These are phyloP conservation scores for Pythium dissotocum DNA, from an alignment of 352 stramenopile species.

Conservation along the genomic window DNA sequence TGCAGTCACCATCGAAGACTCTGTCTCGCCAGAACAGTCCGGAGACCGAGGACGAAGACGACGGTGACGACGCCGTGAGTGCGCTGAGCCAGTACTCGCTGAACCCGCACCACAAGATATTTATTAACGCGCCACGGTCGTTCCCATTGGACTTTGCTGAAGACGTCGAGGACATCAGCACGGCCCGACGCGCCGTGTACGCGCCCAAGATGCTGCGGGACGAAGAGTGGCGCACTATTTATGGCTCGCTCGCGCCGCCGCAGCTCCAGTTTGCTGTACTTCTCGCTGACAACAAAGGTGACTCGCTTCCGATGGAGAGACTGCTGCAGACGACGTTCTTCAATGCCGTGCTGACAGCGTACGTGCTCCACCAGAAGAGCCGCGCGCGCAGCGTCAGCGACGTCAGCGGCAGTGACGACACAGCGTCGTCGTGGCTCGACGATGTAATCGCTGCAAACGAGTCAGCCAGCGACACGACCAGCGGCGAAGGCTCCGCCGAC, in stretches of 20 bases:
- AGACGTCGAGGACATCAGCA: constrained; percentile 43
- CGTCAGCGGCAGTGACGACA: constrained; percentile 23
- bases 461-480: not conserved
- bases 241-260: constrained; percentile 55
- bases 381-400: constrained; percentile 26
- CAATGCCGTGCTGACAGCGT: constrained; percentile 61
- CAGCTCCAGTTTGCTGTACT: constrained; percentile 60
- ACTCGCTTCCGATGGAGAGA: constrained; percentile 64
- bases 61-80: constrained; percentile 30
- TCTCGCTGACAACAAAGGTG: constrained; percentile 60
- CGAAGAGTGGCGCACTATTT: constrained; percentile 69
- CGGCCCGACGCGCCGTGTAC: constrained; percentile 51
- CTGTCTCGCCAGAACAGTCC: constrained; percentile 36
- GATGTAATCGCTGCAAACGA: constrained; percentile 21
- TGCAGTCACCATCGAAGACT: constrained; percentile 57
- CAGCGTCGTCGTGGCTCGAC: constrained; percentile 21
- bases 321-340: constrained; percentile 67
- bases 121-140: constrained; percentile 77
- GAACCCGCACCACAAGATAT: constrained; percentile 80
- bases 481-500: constrained; percentile 4
- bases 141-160: constrained; percentile 56
- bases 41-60: constrained; percentile 28
- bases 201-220: constrained; percentile 76
- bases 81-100: constrained; percentile 67
- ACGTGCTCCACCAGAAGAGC: constrained; percentile 56